Evolutionary conservation across 331 rosid species (phyloP).

Genomic region (Quercus phellos): DNA sequence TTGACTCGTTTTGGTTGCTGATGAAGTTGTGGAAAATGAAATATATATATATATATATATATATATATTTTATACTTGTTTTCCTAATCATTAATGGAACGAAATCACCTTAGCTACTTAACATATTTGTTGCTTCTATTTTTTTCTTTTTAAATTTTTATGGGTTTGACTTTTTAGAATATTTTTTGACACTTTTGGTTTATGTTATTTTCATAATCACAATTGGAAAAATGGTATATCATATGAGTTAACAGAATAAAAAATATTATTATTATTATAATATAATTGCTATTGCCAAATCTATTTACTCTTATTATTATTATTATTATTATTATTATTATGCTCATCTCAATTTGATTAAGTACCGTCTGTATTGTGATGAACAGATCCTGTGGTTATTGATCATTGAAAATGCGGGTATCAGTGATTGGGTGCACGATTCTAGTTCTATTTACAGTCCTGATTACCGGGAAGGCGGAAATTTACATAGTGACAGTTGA

Average conservation of each 20-base stretch:
- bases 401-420: conserved; percentile 41
- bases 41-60: not conserved
- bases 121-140: not conserved
- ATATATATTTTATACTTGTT: too few relatives aligned
- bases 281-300: not conserved
- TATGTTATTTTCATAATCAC: too few relatives aligned
- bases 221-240: too few relatives aligned
- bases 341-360: not conserved
- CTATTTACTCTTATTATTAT: not conserved
- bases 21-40: not conserved
- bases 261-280: not conserved
- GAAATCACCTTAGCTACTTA: not conserved
- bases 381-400: conserved; percentile 48
- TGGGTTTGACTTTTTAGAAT: too few relatives aligned
- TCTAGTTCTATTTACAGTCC: conserved; percentile 32
- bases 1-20: not conserved
- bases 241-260: too few relatives aligned
- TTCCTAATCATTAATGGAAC: not conserved
- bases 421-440: conserved; percentile 28
- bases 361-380: conserved; percentile 12
- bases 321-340: not conserved
- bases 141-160: too few relatives aligned
- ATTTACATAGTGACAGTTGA: conserved; percentile 82
- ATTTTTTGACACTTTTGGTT: too few relatives aligned
- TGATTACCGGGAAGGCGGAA: conserved; percentile 51